Percentiles rank a stretch among this genome's conserved stretches.
Evolutionary conservation across 192 early-diverging fungal genomes (phyloP).

Genomic region (Dimargaris cristalligena): DNA sequence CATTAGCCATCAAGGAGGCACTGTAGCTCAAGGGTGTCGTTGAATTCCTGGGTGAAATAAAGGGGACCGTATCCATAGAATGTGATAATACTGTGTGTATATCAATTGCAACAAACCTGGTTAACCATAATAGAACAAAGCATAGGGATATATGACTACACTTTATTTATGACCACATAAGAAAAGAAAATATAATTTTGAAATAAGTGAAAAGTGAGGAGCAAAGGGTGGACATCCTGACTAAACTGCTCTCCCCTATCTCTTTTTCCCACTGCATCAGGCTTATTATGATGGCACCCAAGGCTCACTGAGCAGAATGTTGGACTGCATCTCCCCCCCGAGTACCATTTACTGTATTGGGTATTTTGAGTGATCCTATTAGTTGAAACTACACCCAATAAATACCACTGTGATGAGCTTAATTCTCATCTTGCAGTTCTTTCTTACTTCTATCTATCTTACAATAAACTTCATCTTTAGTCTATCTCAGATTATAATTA

Average conservation of each 20-base stretch:
- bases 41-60: neutral
- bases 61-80: neutral
- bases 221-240: slow-evolving; percentile 15
- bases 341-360: too few species aligned
- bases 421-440: too few species aligned
- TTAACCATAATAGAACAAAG: neutral
- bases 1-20: neutral
- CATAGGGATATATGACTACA: neutral
- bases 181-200: neutral
- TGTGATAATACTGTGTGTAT: neutral
- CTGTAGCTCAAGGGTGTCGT: neutral
- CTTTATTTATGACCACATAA: neutral
- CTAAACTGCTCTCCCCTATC: slow-evolving; percentile 8
- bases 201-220: too few species aligned
- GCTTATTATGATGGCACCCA: slow-evolving; percentile 27
- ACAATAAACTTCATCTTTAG: too few species aligned
- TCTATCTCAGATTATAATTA: too few species aligned
- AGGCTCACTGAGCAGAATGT: neutral
- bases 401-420: too few species aligned
- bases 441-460: too few species aligned
- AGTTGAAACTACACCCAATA: too few species aligned
- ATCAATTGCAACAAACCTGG: neutral
- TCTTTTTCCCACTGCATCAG: slow-evolving; percentile 11
- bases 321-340: too few species aligned
- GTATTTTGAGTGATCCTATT: too few species aligned